These are phyloP conservation scores for Hypoxylon sp. DNA, from an alignment of 2,329 filamentous ascomycete species.

Conservation along the genomic window DNA sequence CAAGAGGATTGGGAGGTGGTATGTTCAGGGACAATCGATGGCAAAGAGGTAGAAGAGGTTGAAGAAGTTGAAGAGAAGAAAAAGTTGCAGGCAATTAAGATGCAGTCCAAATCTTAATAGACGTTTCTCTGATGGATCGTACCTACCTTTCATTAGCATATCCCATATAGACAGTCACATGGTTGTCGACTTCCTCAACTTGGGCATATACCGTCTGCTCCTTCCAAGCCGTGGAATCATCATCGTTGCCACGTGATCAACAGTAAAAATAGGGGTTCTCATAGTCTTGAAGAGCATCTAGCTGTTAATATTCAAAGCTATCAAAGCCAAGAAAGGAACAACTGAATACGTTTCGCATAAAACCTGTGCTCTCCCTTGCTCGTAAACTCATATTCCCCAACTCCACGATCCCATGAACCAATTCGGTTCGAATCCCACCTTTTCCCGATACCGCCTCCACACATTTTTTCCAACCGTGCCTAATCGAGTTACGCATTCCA, in stretches of 20 bases:
- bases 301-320: neutral
- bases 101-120: no score
- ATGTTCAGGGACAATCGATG: no score
- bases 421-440: neutral
- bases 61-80: constrained; percentile 1
- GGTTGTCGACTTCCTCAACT: no score
- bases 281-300: neutral
- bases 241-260: constrained; percentile 7
- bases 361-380: constrained; percentile 1
- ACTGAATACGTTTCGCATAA: constrained; percentile 15
- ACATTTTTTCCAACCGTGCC: constrained; percentile 8
- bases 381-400: neutral
- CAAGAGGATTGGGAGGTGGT: neutral
- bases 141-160: constrained; percentile 17
- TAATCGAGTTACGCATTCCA: constrained; percentile 10
- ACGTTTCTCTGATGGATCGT: neutral
- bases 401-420: constrained; percentile 1
- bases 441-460: constrained; percentile 4
- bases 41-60: neutral
- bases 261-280: constrained; percentile 5
- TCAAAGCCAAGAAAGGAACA: neutral
- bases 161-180: no score
- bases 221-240: constrained; percentile 14
- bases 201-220: neutral
- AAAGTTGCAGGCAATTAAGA: no score